Evolutionary conservation across 2,329 filamentous ascomycete genomes (phyloP), one percentile per base, ranked within the genome.

Genomic region (Cadophora luteo-olivacea): DNA sequence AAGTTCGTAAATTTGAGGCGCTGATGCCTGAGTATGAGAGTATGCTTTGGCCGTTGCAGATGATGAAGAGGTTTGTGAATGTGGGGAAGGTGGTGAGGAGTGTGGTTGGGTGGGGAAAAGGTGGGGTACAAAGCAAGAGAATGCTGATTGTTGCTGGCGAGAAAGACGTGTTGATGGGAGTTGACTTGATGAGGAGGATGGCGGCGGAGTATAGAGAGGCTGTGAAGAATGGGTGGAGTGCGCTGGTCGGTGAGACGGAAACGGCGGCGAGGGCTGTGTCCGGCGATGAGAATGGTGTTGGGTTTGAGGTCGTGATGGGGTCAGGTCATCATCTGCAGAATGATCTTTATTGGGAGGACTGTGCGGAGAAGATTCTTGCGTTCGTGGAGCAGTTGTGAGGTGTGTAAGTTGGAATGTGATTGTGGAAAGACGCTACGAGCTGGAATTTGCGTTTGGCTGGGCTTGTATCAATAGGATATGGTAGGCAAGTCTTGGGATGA

Each of bases 241-340:
- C 55, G 36, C 48, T 64, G n/a, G 71, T 58, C 4, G 33, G n/a
- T 0, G 55, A 22, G 9, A 24, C 32, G 19, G 33, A 41, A 1
- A 24, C 33, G 7, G 32, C 2, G 69, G 11, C 9, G 61, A 49
- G 45, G 6, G 45, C 5, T 49, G n/a, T 19, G 8, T 24, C 22
- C 32, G 52, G 52, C 12, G 24, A 76, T 16, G 70, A 75, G 38
- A 57, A 41, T 12, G 24, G 57, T 7, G 67, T 68, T 72, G 77
- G 68, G 24, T 78, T 80, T 68, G 76, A 61, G 9, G 72, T 78
- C 25, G 77, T 81, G 0, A 66, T 73, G 54, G 78, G 76, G 3
- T 69, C 79, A 19, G 80, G 78, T 5, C 80, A 82, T 75, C 81
- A 83, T 76, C 65, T 82, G 57, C 79, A 81, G 69, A 80, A 82